phyloP scores from a whole-genome alignment of 2,329 filamentous ascomycete species.

The Magnaporthales sp. region DNA sequence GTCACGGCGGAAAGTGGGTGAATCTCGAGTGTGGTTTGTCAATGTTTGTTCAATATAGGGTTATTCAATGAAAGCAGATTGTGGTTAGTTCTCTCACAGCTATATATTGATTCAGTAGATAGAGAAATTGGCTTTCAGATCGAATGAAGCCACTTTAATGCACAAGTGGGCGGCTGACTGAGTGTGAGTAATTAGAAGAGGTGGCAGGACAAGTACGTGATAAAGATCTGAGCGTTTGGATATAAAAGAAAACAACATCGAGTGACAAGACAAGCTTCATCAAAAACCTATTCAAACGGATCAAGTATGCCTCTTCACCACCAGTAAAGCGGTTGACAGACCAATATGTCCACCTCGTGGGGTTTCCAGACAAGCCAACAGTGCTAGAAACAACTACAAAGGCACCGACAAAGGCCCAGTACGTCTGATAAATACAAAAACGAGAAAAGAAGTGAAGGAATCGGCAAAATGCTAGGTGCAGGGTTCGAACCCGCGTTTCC shows the following conservation, averaged over 20 bases:
- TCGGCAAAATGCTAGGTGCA: background rate
- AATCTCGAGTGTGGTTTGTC: background rate
- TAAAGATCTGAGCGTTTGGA: background rate
- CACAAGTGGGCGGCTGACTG: background rate
- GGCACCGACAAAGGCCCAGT: background rate
- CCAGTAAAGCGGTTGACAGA: background rate
- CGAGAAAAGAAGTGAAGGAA: background rate
- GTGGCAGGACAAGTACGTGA: background rate
- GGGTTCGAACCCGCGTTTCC: conserved; percentile 7
- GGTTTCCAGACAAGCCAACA: background rate
- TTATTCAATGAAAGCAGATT: background rate
- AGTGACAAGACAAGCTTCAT: background rate
- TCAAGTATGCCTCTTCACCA: background rate
- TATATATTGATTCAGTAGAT: background rate
- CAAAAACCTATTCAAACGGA: background rate
- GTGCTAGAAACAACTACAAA: background rate
- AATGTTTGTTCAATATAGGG: background rate
- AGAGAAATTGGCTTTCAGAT: background rate
- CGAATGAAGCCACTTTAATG: background rate
- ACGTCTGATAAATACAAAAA: background rate
- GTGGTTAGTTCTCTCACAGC: background rate
- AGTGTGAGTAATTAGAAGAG: background rate
- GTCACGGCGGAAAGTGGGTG: background rate
- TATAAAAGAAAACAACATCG: background rate
- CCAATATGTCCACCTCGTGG: background rate